Conservation (phyloP, 2,329 filamentous ascomycete genomes). For the Tolypocladium cylindrosporum region DNA sequence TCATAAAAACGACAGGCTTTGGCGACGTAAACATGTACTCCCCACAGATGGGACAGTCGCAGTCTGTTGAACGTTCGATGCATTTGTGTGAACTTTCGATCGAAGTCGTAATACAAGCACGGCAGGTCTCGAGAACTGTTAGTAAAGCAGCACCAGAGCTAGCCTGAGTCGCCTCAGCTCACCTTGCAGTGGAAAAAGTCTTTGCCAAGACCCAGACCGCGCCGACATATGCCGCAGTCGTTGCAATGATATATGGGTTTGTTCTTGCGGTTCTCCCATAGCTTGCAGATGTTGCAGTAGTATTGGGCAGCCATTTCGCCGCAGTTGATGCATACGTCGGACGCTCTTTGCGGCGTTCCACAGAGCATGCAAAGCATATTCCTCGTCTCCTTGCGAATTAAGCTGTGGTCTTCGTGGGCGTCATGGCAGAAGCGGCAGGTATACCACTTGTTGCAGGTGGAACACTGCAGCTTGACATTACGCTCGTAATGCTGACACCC, state of each 20-base stretch:
- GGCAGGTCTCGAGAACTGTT: conserved; percentile 55
- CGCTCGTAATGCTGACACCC: conserved; percentile 91
- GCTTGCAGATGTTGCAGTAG: conserved; percentile 88
- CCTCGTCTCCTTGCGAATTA: conserved; percentile 75
- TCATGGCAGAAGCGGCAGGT: conserved; percentile 94
- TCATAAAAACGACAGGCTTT: conserved; percentile 83
- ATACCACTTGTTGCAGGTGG: conserved; percentile 83
- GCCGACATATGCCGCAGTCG: conserved; percentile 91
- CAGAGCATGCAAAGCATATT: conserved; percentile 99
- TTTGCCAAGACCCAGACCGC: conserved; percentile 84
- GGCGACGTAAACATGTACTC: conserved; percentile 95
- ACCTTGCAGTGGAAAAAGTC: conserved; percentile 99
- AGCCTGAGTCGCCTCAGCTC: conserved; percentile 12
- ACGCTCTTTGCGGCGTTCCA: conserved; percentile 70
- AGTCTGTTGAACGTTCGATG: conserved; percentile 88
- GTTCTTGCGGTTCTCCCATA: conserved; percentile 88
- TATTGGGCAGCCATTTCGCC: conserved; percentile 73
- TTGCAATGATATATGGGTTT: conserved; percentile 94
- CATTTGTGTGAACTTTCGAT: conserved; percentile 82
- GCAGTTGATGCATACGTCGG: conserved; percentile 69
- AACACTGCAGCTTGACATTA: conserved; percentile 94
- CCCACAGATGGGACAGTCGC: conserved; percentile 92
- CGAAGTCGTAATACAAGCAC: conserved; percentile 85
- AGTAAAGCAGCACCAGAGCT: conserved; percentile 1
- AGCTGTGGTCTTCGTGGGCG: conserved; percentile 63